These are phyloP conservation scores for Aristolochia fimbriata DNA, from an alignment of 164 flowering plant genomes.

Conservation along the genomic window DNA sequence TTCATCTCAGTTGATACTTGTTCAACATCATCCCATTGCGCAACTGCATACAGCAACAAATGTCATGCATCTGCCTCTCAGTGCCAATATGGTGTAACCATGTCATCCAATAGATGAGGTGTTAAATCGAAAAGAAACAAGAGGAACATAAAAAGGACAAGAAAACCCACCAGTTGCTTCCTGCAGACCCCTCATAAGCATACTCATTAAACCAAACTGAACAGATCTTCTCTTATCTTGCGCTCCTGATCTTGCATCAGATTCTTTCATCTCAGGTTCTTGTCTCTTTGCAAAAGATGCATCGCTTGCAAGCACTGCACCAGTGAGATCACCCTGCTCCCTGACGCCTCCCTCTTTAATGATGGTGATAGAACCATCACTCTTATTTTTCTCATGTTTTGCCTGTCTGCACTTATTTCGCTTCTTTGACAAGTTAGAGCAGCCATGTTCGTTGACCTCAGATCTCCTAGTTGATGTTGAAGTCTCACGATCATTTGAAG, in stretches of 20 bases:
- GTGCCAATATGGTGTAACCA: background rate
- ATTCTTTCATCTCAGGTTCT: background rate
- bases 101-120: background rate
- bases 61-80: background rate
- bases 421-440: conserved; percentile 6
- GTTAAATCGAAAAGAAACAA: background rate
- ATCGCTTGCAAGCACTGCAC: conserved; percentile 19
- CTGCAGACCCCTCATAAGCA: conserved; percentile 34
- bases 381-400: conserved; percentile 1
- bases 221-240: conserved; percentile 9
- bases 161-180: conserved; percentile 39
- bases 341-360: conserved; percentile 14
- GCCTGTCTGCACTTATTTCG: conserved; percentile 5
- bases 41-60: conserved; percentile 38
- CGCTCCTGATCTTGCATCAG: conserved; percentile 9
- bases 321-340: conserved; percentile 20
- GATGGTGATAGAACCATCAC: conserved; percentile 5
- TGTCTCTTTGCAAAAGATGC: background rate
- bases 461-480: conserved; percentile 30
- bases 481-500: conserved; percentile 23
- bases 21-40: conserved; percentile 57
- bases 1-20: conserved; percentile 12
- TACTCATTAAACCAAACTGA: conserved; percentile 18
- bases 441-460: conserved; percentile 5
- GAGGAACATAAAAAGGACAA: background rate